These are phyloP conservation scores for Triticum turgidum DNA, from an alignment of 176 grass and related monocot species.

Conservation along the genomic window DNA sequence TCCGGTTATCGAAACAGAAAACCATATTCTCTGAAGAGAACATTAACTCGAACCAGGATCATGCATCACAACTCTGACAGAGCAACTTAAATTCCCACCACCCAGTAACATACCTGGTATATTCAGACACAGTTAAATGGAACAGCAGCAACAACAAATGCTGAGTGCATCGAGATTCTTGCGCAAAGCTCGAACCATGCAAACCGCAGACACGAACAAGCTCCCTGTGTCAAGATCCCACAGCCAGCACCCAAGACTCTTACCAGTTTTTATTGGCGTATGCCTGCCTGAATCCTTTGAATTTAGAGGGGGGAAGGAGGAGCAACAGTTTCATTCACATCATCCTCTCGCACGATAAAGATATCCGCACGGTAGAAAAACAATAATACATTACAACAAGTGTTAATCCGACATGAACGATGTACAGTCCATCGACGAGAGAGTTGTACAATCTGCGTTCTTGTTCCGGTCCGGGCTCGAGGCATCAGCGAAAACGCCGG, in stretches of 20 bases:
- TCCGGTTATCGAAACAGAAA: not conserved
- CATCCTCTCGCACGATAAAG: conserved; percentile 34
- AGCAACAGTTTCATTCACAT: conserved; percentile 36
- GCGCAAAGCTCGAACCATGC: not conserved
- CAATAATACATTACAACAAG: conserved; percentile 60
- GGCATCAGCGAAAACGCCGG: conserved; percentile 23
- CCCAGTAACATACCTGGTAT: not conserved
- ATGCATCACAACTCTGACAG: no score
- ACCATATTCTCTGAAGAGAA: not conserved
- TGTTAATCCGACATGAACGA: conserved; percentile 49
- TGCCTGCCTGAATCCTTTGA: conserved; percentile 9
- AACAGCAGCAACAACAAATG: not conserved
- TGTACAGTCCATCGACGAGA: conserved; percentile 40
- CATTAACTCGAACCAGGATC: not conserved
- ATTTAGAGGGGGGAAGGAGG: not conserved
- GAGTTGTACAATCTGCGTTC: conserved; percentile 47
- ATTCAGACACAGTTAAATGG: not conserved
- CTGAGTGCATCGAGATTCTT: not conserved
- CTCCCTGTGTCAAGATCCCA: not conserved
- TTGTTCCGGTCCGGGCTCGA: conserved; percentile 13
- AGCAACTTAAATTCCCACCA: not conserved
- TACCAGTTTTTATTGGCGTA: conserved; percentile 31
- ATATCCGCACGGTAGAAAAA: conserved; percentile 50
- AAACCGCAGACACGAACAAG: not conserved
- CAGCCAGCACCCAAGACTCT: not conserved